Evolutionary conservation across 2,329 filamentous ascomycete species (phyloP).

Genomic region (Trichoderma arundinaceum): DNA sequence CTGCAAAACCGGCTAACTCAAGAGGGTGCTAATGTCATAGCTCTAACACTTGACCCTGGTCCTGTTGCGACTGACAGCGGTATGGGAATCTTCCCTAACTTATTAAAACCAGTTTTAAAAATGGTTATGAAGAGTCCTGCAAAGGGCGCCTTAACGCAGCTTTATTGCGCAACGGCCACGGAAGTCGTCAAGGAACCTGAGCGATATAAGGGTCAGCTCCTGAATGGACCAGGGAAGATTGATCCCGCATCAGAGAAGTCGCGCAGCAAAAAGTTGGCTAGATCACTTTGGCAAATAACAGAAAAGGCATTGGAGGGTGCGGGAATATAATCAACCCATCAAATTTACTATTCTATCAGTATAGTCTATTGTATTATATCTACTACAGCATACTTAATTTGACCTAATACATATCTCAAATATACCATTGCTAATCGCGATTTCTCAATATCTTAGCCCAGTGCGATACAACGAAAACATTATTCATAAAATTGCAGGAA

Average conservation of each 20-base stretch:
- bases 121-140: constrained; percentile 17
- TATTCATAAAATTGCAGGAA: too few relatives aligned
- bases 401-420: too few relatives aligned
- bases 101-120: constrained; percentile 7
- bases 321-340: too few relatives aligned
- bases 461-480: too few relatives aligned
- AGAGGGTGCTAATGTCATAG: not conserved
- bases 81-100: constrained; percentile 1
- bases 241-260: not conserved
- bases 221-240: not conserved
- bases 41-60: constrained; percentile 10
- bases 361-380: too few relatives aligned
- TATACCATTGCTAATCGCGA: too few relatives aligned
- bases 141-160: not conserved
- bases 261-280: not conserved
- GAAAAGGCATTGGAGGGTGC: not conserved
- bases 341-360: too few relatives aligned
- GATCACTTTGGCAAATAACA: constrained; percentile 1
- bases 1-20: not conserved
- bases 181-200: not conserved
- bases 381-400: too few relatives aligned
- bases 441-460: too few relatives aligned
- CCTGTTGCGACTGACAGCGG: constrained; percentile 16
- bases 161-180: constrained; percentile 5
- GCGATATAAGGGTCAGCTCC: not conserved